Evolutionary conservation across 768 basidiomycete species (phyloP), one percentile per base, ranked within the genome.

Genomic region (Xerocomellus chrysenteron): DNA sequence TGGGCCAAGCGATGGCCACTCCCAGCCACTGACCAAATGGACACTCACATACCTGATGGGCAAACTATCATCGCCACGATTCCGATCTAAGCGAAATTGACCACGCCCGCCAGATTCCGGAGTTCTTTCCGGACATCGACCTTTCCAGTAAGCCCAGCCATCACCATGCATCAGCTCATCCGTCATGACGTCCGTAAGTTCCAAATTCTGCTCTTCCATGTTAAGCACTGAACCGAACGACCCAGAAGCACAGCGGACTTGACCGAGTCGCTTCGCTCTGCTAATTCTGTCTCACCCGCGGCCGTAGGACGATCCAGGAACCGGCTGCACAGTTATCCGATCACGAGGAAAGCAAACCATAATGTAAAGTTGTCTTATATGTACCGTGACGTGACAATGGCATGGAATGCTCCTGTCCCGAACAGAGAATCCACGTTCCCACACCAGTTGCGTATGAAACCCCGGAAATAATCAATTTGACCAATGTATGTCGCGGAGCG

Each of bases 31-130:
- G n/a, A 13, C 44, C 10, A 40, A 50, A 57, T 33, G 53, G 45
- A 5, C 40, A 50, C 58, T 52, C 54, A 21, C 60, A 54, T 60
- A 36, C 53, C 55, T 13, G 53, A 54, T 63, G 52, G 50, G 46
- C 55, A 50, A 54, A 56, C n/a, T 43, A 28, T 63, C 68, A 65
- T 55, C 58, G 67, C 64, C 64, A 41, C 47, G 56, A 61, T 52
- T 61, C 63, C 65, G 60, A 73, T 71, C 69, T 65, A 69, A 61
- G 59, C 69, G 69, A 71, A 60, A 67, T 69, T 46, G 56, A 65
- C 56, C 58, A 63, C 55, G 2, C 43, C 57, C 64, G 56, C 55
- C 33, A 41, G 43, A 37, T 41, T 49, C 52, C 40, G 47, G 55
- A 35, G 44, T 54, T 58, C 59, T 60, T 45, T 47, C 58, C 59